Evolutionary conservation across 495 filamentous ascomycete genomes (phyloP).

Genomic region (Tuber microsphaerosporum): DNA sequence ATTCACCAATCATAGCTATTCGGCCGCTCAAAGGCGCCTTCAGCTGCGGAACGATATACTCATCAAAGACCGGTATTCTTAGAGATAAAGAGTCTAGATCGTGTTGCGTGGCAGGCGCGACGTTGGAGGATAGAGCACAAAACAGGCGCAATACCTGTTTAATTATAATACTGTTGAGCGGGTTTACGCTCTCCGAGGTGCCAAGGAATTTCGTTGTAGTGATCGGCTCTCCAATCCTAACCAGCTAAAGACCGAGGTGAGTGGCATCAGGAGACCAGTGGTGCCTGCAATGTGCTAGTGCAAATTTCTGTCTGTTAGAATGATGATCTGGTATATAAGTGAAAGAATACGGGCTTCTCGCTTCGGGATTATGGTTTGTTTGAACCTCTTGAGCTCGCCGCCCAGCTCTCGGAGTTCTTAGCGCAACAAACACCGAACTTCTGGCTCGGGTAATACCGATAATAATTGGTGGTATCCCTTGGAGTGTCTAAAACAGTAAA

Average conservation of each 20-base stretch:
- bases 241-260: background rate
- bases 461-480: too few species aligned
- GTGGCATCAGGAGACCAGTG: background rate
- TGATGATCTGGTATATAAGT: background rate
- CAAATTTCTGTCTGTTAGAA: background rate
- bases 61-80: background rate
- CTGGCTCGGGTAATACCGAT: background rate
- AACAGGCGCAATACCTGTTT: background rate
- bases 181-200: background rate
- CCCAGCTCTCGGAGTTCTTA: background rate
- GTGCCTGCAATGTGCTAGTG: background rate
- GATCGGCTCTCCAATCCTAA: background rate
- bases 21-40: background rate
- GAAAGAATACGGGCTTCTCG: background rate
- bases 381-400: background rate
- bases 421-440: background rate
- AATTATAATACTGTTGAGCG: background rate
- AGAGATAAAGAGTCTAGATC: background rate
- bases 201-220: background rate
- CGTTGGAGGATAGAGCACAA: background rate
- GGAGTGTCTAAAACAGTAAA: too few species aligned
- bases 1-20: background rate
- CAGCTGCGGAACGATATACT: background rate
- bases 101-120: background rate
- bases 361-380: background rate